Base-by-base conservation (phyloP, 495 filamentous ascomycete species). In the Penicillium paradoxum region DNA sequence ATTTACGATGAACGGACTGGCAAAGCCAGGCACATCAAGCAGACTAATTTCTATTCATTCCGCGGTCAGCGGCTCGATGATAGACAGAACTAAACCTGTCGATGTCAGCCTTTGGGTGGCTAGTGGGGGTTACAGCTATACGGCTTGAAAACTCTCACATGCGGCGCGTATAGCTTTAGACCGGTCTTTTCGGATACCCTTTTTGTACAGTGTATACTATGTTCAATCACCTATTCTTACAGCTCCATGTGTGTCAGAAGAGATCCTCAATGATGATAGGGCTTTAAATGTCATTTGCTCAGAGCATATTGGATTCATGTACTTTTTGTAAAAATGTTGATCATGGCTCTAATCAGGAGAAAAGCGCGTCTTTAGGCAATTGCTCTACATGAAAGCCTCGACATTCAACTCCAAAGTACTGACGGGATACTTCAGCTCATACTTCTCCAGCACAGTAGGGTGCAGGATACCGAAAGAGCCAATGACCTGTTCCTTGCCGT, bases 371-470 rank as follows among this genome's bases (percentile, higher is more conserved):
- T 29, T 15, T 44, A 29, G 9, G 22, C 21, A 6, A 17, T 44
- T 44, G 41, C 29, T 42, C 64, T 58, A 98, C 64, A 98, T 77
- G 82, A 98, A 97, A 53, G 89, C 83, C 72, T 97, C 95, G 17
- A 99, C 82, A 64, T 97, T 93, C 54, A 99, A 75, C 77, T 97
- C 95, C 61, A 99, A 69, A n/a, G 88, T 88, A 73, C 90, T 96
- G 67, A 93, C 88, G 37, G 93, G 93, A 74, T 91, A 90, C 81
- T 81, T 89, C 55, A 99, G 76, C 56, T 97, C 93, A 66, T 91
- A 99, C 57, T 91, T 91, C 68, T 95, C 89, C 59, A 97, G 73
- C 45, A 97, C 95, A 6, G 82, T 87, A 5, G 93, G 93, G 68
- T 97, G 93, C 59, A 97, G 71, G 57, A 97, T 92, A 59, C 93